Evolutionary conservation across 75 land plant genomes (phyloP), one percentile per base, ranked within the genome.

Genomic region (Pseudotsuga menziesii): DNA sequence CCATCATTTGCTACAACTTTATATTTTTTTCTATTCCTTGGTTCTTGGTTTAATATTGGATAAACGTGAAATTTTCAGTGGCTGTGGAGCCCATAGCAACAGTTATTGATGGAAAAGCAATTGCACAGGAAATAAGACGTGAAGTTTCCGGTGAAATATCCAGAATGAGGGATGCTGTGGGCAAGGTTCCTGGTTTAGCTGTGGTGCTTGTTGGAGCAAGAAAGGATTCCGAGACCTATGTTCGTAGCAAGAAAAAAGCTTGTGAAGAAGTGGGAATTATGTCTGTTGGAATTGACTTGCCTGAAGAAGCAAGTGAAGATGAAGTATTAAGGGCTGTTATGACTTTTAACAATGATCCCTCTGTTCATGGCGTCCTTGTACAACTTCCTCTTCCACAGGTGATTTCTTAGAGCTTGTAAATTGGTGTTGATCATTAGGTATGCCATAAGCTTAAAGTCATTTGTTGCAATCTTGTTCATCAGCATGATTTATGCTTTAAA

Each of bases 341-440:
- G 58, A 56, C 71, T 19, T 91, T 85, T 69, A 90, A 94, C 73
- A 77, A 83, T 58, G 83, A 96, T 78, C 89, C 92, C 57, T 88
- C 89, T 58, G 82, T 96, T 78, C 91, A 96, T 87, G 98, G 98
- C 76, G 72, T 93, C 59, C 80, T 95, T 39, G 96, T 95, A 78
- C 96, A 95, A 74, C 91, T 95, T 83, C 98, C 98, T 75, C 83
- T 95, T 39, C 96, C 96, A 13, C 78, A 83, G 80, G 97, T 94
- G 79, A 89, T 67, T 19, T 67, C 48, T 19, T 67, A 19, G 44
- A 67, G 71, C 71, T 67, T 19, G 17, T 36, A 67, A 67, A 36
- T 16, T 67, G 20, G 44, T 36, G 32, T 67, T 36, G 39, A 39
- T 67, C 7, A 36, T 17, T 66, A 39, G 36, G 7, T 16, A 66